A percentile compares a stretch with the other conserved stretches of the same genome.
These are phyloP conservation scores for Lachancea meyersii DNA, from an alignment of 805 yeast genomes.

Conservation along the genomic window DNA sequence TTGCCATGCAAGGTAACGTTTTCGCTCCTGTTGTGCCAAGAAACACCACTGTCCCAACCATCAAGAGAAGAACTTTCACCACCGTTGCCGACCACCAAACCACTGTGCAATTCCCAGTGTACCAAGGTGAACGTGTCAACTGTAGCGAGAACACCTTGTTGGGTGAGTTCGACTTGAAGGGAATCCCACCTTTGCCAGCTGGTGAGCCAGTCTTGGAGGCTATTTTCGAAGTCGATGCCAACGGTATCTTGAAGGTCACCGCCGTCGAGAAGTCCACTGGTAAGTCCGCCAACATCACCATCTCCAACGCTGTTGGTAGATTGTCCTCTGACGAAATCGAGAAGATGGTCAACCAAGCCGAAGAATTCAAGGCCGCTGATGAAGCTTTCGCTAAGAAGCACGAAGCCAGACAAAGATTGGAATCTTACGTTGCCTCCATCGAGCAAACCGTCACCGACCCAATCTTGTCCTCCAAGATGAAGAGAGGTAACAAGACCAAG, in stretches of 20 bases:
- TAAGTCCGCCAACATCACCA: constrained; percentile 95
- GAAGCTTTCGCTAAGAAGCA: constrained; percentile 99
- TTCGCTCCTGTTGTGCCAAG: constrained; percentile 99
- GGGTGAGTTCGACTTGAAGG: constrained; percentile 98
- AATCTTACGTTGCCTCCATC: constrained; percentile 93
- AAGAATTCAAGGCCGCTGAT: constrained; percentile 97
- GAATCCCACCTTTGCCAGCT: constrained; percentile 97
- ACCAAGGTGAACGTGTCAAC: constrained; percentile 99
- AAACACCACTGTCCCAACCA: constrained; percentile 98
- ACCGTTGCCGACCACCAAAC: constrained; percentile 98
- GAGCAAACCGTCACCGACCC: constrained; percentile 98
- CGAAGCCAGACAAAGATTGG: constrained; percentile 98
- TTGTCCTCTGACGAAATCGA: constrained; percentile 94
- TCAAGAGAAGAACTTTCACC: constrained; percentile 98
- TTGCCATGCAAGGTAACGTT: constrained; percentile 99
- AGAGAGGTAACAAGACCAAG: constrained; percentile 95
- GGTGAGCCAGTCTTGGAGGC: constrained; percentile 99
- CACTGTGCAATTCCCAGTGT: constrained; percentile 97
- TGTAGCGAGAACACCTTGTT: constrained; percentile 94
- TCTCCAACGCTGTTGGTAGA: constrained; percentile 98
- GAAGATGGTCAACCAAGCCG: constrained; percentile 98
- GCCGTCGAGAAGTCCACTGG: constrained; percentile 99
- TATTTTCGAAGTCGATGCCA: constrained; percentile 97
- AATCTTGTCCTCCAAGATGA: constrained; percentile 92
- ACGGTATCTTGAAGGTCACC: constrained; percentile 98